These are phyloP conservation scores for Xerophyta viscosa DNA, from an alignment of 106 monocot species.

Conservation along the genomic window DNA sequence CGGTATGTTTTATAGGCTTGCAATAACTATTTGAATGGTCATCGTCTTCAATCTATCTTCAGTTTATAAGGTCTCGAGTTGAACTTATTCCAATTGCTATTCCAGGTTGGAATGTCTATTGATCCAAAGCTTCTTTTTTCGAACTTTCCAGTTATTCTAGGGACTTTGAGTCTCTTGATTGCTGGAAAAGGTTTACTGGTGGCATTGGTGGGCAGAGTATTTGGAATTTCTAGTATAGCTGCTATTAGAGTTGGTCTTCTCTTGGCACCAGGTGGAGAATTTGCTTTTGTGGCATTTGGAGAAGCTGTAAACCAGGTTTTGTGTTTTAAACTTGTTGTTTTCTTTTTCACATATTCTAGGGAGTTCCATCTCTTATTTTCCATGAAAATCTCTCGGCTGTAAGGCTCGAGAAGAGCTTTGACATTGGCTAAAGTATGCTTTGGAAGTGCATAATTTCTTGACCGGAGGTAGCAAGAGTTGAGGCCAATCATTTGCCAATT, in stretches of 20 bases:
- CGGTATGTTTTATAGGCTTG: constrained; percentile 39
- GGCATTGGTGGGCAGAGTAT: constrained; percentile 63
- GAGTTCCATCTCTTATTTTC: too few species aligned
- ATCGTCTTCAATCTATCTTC: background rate
- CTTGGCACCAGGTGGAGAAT: constrained; percentile 99
- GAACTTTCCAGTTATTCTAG: constrained; percentile 78
- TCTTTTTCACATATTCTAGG: too few species aligned
- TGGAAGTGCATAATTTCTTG: too few species aligned
- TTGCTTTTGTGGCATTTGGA: constrained; percentile 98
- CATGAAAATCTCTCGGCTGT: background rate
- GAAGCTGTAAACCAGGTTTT: constrained; percentile 97
- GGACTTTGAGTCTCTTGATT: constrained; percentile 52
- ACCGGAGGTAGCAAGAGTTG: too few species aligned
- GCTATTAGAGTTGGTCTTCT: constrained; percentile 89
- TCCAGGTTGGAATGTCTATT: constrained; percentile 99
- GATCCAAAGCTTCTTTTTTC: constrained; percentile 90
- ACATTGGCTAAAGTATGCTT: too few species aligned
- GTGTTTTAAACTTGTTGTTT: background rate
- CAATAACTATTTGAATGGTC: background rate
- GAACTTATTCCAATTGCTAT: constrained; percentile 3
- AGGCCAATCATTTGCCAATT: too few species aligned
- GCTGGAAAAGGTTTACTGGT: constrained; percentile 58
- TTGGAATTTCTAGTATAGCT: constrained; percentile 91
- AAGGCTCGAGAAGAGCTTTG: too few species aligned
- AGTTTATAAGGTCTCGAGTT: too few species aligned